Conservation (phyloP, 352 stramenopile genomes). For the Phytophthora europaea region DNA sequence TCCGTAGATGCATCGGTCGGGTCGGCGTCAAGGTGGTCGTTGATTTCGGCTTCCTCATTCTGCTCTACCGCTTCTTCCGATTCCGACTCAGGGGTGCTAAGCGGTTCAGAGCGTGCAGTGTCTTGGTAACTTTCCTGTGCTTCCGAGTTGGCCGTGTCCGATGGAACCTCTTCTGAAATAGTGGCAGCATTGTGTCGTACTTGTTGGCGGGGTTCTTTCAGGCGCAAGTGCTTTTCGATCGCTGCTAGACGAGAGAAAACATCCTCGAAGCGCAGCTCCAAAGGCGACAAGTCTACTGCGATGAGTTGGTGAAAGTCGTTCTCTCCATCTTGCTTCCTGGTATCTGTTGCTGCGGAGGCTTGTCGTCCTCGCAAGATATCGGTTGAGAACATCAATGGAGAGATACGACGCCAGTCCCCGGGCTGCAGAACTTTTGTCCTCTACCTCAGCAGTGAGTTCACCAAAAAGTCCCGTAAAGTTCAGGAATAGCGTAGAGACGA, state of each 20-base stretch:
- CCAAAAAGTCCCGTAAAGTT: neutral
- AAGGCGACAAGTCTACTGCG: constrained; percentile 53
- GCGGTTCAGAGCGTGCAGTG: neutral
- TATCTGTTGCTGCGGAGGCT: constrained; percentile 5
- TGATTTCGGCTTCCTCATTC: neutral
- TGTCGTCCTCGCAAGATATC: constrained; percentile 6
- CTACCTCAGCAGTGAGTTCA: neutral
- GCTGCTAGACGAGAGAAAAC: constrained; percentile 56
- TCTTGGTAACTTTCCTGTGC: neutral
- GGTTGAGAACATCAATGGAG: constrained; percentile 21
- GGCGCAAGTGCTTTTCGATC: constrained; percentile 45
- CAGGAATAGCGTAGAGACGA: neutral
- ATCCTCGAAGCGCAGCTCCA: constrained; percentile 64
- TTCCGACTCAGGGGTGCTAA: neutral
- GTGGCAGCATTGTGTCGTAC: neutral
- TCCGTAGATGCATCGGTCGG: neutral
- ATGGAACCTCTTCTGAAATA: neutral
- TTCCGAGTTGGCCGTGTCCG: neutral
- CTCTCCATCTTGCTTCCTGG: constrained; percentile 18
- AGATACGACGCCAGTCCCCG: neutral
- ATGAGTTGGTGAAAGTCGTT: constrained; percentile 61
- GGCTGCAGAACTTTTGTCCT: neutral
- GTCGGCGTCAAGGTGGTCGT: neutral
- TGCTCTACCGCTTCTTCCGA: neutral
- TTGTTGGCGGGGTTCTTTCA: constrained; percentile 5